phyloP scores from a whole-genome alignment of 2,329 filamentous ascomycete species.

The Colletotrichum viniferum region DNA sequence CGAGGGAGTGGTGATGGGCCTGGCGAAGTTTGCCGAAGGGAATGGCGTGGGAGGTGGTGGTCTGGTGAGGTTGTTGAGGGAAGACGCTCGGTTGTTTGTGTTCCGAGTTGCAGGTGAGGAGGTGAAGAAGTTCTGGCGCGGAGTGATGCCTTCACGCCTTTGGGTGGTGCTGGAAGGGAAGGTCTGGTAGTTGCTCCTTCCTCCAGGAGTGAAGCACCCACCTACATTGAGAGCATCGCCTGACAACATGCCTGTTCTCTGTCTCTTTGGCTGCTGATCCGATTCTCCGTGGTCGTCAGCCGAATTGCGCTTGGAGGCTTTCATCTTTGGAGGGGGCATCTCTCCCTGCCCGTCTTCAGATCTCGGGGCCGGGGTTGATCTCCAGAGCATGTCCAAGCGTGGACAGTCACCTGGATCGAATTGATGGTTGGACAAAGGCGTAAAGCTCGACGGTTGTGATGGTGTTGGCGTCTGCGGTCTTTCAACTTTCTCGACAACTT shows the following conservation, averaged over 20 bases:
- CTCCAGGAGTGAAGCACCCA: background rate
- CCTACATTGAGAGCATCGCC: background rate
- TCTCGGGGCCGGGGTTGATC: accelerated
- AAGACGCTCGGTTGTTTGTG: too few species aligned
- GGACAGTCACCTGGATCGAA: accelerated
- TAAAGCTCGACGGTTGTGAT: background rate
- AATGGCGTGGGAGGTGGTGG: too few species aligned
- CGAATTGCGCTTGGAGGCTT: background rate
- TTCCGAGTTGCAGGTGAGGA: accelerated
- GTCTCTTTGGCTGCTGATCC: background rate
- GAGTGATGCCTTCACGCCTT: too few species aligned
- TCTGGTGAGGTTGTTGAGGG: too few species aligned
- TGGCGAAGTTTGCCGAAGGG: background rate
- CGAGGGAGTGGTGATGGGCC: accelerated
- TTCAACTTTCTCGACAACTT: background rate
- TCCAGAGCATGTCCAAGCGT: background rate
- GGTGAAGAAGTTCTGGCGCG: background rate
- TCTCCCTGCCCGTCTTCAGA: accelerated
- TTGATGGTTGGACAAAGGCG: accelerated
- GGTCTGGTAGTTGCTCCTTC: background rate
- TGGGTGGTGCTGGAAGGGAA: background rate
- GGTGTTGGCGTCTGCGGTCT: background rate
- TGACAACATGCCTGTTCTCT: background rate
- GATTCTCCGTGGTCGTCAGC: background rate
- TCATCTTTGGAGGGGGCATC: background rate